Percentiles rank a stretch among this genome's conserved stretches.
Conservation (phyloP, 2,329 filamentous ascomycete species). For the Trichoderma koningiopsis region DNA sequence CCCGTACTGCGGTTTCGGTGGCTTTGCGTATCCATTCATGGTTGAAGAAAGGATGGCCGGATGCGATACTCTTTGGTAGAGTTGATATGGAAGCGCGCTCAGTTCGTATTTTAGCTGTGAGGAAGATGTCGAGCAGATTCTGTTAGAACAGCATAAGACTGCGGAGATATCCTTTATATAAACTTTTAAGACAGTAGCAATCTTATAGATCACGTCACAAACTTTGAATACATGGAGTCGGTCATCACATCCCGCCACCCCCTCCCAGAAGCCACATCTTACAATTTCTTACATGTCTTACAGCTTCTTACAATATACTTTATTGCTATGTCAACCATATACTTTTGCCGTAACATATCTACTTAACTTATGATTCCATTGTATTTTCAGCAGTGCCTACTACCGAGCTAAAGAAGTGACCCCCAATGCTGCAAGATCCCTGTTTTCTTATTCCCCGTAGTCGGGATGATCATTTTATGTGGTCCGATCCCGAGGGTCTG, state of each 20-base stretch:
- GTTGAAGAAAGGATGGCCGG: no score
- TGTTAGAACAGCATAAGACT: not conserved
- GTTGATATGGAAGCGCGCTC: not conserved
- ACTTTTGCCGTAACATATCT: not conserved
- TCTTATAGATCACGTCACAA: not conserved
- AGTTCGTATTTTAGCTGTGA: not conserved
- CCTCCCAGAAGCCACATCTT: not conserved
- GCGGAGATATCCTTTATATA: not conserved
- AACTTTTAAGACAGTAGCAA: not conserved
- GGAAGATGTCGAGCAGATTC: not conserved
- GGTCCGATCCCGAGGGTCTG: conserved; percentile 1
- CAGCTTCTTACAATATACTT: not conserved
- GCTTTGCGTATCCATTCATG: not conserved
- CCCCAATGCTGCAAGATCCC: not conserved
- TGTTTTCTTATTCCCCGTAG: not conserved
- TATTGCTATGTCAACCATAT: not conserved
- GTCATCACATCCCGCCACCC: not conserved
- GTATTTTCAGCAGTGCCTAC: not conserved
- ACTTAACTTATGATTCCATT: not conserved
- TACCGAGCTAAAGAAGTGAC: not conserved
- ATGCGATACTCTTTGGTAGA: no score
- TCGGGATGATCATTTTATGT: not conserved
- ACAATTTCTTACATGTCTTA: not conserved
- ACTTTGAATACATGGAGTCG: not conserved
- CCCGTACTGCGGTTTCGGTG: conserved; percentile 28